A percentile compares a stretch with the other conserved stretches of the same genome.
These are phyloP conservation scores for Jackrogersella minutella DNA, from an alignment of 495 filamentous ascomycete genomes.

Conservation along the genomic window DNA sequence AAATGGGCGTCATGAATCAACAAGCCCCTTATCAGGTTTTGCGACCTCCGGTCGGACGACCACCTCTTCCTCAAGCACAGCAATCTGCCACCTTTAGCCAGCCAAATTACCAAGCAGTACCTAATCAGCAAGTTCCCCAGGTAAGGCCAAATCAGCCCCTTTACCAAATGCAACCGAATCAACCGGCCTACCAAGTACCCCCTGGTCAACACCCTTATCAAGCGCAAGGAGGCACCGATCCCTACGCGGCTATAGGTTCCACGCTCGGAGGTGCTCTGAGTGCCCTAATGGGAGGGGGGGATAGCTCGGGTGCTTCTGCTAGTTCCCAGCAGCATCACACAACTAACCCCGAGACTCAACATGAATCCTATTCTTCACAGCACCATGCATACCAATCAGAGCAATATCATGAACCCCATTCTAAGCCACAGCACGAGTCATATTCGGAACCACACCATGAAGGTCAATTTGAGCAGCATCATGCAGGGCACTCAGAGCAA, in stretches of 20 bases:
- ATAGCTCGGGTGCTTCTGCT: background rate
- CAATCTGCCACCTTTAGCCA: slow-evolving; percentile 14
- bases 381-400: slow-evolving; percentile 11
- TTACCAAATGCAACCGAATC: slow-evolving; percentile 22
- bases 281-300: slow-evolving; percentile 2
- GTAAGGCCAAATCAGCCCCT: slow-evolving; percentile 14
- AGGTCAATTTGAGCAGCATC: slow-evolving; percentile 11
- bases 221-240: slow-evolving; percentile 14
- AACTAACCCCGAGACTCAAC: slow-evolving; percentile 11
- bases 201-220: slow-evolving; percentile 20
- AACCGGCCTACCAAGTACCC: slow-evolving; percentile 1
- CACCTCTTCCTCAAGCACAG: slow-evolving; percentile 21
- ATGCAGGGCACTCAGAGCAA: background rate
- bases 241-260: slow-evolving; percentile 28
- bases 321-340: slow-evolving; percentile 17
- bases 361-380: slow-evolving; percentile 11
- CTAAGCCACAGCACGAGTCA: slow-evolving; percentile 1
- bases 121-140: slow-evolving; percentile 12
- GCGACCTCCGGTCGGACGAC: slow-evolving; percentile 29
- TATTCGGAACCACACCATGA: slow-evolving; percentile 9
- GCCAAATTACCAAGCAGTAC: slow-evolving; percentile 12
- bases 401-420: slow-evolving; percentile 6
- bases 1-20: slow-evolving; percentile 17
- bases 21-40: slow-evolving; percentile 6
- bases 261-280: slow-evolving; percentile 24